A percentile compares a stretch with the other conserved stretches of the same genome.
Conservation (phyloP, 371 early-diverging fungal species). For the Haplosporangium sp. region DNA sequence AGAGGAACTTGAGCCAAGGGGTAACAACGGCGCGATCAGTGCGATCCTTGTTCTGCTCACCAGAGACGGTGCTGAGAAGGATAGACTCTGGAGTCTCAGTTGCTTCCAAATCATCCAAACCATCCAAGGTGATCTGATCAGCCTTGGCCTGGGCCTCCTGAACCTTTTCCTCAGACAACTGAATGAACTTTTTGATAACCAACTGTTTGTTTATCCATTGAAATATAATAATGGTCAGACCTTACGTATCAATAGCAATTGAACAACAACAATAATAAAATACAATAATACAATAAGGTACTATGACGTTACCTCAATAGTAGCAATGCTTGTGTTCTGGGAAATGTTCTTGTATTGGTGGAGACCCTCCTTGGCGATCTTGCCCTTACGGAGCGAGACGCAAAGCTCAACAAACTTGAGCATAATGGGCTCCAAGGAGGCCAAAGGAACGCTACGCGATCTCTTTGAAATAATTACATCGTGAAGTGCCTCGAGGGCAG, state of each 20-base stretch:
- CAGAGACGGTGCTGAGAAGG: constrained; percentile 93
- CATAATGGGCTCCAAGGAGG: constrained; percentile 91
- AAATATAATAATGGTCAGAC: not conserved
- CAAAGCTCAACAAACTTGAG: constrained; percentile 93
- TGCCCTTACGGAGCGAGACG: constrained; percentile 90
- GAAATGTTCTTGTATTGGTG: constrained; percentile 97
- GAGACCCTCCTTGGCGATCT: constrained; percentile 94
- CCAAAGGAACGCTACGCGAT: constrained; percentile 82
- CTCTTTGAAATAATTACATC: constrained; percentile 92
- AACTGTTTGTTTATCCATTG: constrained; percentile 49
- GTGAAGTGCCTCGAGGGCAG: constrained; percentile 91
- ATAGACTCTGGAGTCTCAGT: constrained; percentile 97
- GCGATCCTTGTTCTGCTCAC: constrained; percentile 94
- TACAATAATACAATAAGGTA: not conserved
- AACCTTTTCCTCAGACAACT: constrained; percentile 89
- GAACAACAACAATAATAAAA: no score
- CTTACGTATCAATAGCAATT: no score
- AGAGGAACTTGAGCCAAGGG: constrained; percentile 97
- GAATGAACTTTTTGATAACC: constrained; percentile 89
- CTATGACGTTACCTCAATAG: constrained; percentile 78
- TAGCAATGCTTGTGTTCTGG: constrained; percentile 91
- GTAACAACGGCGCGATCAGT: constrained; percentile 97
- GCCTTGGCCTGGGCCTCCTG: constrained; percentile 93
- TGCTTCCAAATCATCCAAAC: constrained; percentile 95
- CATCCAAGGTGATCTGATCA: constrained; percentile 84